phyloP scores from a whole-genome alignment of 345 rosid species.

The Syzygium oleosum region DNA sequence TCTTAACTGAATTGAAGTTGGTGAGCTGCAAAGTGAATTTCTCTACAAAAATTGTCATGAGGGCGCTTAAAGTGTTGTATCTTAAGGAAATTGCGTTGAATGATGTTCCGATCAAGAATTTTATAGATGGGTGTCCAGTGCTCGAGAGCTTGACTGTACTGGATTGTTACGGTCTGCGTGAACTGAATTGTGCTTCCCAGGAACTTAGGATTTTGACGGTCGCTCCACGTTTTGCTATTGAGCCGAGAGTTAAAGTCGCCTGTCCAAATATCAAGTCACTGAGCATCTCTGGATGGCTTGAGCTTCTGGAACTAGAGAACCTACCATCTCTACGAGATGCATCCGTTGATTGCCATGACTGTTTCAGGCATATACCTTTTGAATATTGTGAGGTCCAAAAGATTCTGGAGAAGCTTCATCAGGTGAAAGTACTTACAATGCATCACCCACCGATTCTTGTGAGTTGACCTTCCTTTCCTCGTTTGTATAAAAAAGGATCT shows the following conservation, averaged over 20 bases:
- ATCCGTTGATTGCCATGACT: not conserved
- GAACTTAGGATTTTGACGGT: not conserved
- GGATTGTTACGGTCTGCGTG: conserved; percentile 1
- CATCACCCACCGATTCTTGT: conserved; percentile 3
- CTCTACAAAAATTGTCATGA: not conserved
- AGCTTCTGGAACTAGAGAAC: not conserved
- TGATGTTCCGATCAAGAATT: not conserved
- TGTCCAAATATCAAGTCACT: conserved; percentile 6
- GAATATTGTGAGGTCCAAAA: conserved; percentile 3
- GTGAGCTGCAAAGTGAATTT: not conserved
- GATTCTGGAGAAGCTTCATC: conserved; percentile 1
- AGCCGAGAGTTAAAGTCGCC: not conserved
- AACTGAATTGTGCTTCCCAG: not conserved
- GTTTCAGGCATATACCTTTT: not conserved
- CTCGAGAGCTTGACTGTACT: conserved; percentile 6
- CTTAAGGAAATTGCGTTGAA: not conserved
- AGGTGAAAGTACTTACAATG: conserved; percentile 1
- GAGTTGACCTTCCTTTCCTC: not conserved
- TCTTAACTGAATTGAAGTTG: conserved; percentile 4
- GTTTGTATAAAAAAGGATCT: not conserved
- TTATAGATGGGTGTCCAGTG: not conserved
- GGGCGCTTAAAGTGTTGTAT: conserved; percentile 1
- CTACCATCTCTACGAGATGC: not conserved
- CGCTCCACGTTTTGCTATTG: not conserved
- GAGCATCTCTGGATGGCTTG: conserved; percentile 11